phyloP scores from a whole-genome alignment of 495 filamentous ascomycete species.

The Tuber microsphaerosporum region DNA sequence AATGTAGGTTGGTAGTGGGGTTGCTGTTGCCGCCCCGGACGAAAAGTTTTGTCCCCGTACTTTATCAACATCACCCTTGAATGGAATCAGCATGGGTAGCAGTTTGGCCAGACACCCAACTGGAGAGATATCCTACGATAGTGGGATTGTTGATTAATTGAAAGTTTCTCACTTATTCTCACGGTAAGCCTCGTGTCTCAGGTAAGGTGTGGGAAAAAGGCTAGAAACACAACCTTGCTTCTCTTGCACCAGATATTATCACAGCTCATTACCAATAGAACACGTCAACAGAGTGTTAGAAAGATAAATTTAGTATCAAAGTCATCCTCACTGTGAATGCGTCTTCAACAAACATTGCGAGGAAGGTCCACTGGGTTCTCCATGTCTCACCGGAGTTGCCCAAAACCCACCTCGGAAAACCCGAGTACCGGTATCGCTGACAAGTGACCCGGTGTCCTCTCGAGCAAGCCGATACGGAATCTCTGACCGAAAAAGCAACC shows the following conservation, averaged over 20 bases:
- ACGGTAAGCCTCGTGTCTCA: background rate
- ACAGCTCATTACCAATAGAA: background rate
- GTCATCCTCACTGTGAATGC: background rate
- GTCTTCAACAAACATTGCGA: background rate
- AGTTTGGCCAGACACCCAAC: background rate
- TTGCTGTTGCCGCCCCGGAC: no score
- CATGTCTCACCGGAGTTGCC: background rate
- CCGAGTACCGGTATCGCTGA: no score
- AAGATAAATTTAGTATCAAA: background rate
- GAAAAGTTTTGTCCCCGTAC: no score
- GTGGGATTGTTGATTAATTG: background rate
- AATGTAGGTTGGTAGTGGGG: no score
- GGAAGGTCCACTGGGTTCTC: background rate
- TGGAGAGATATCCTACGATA: background rate
- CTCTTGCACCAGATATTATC: background rate
- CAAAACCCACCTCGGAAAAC: background rate
- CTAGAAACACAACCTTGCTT: background rate
- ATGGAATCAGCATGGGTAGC: background rate
- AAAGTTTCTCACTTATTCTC: background rate
- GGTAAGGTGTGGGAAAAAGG: no score
- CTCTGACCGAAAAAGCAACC: no score
- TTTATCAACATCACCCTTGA: no score
- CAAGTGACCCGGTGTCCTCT: background rate
- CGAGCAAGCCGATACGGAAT: no score
- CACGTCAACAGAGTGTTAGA: background rate